Base-by-base conservation (phyloP, 75 land plant genomes). In the Picea sitchensis region DNA sequence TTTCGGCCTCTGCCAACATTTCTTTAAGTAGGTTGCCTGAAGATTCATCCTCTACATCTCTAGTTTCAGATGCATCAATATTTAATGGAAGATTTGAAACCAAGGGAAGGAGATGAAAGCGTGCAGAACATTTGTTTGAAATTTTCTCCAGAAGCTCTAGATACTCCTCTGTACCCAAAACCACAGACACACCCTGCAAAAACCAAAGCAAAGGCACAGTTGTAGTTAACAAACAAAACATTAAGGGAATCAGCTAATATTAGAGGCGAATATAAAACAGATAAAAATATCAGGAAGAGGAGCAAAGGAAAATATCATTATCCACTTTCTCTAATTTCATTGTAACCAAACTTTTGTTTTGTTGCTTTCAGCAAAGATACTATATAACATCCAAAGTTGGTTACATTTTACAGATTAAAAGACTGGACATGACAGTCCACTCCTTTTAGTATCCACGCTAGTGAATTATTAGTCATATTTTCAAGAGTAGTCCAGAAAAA, bases 141-240 rank as follows among this genome's bases (percentile, higher is more conserved):
- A 93, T 86, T 68, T 82, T 84, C 82, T 90, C 79, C 89, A 98
- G 79, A 68, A 78, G 78, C 17, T 82, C 86, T 75, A 57, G 84
- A 88, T 93, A 82, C 31, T 95, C 98, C 81, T 88, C 88, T 5
- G 93, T 87, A 81, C 94, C 84, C 71, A 95, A 71, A 76, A 95
- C 79, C 64, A 96, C 54, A 15, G 98, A 90, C 15, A 98, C 77
- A 30, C 91, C 99, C 99, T 96, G 80, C 36, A 79, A 51, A 78
- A 78, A 61, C 20, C 59, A 80, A 75, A 68, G 11, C 20, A 47
- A 65, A 82, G 14, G 62, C 59, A 75, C 12, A 14, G 54, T 71
- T 51, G n/a, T 44, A 47, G 13, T 71, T 71, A 67, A 44, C 3
- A 71, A 71, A 71, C 51, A 38, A 44, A 44, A 41, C 54, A 8